phyloP scores from a whole-genome alignment of 257 asterid genomes.

The Lycium ferocissimum region DNA sequence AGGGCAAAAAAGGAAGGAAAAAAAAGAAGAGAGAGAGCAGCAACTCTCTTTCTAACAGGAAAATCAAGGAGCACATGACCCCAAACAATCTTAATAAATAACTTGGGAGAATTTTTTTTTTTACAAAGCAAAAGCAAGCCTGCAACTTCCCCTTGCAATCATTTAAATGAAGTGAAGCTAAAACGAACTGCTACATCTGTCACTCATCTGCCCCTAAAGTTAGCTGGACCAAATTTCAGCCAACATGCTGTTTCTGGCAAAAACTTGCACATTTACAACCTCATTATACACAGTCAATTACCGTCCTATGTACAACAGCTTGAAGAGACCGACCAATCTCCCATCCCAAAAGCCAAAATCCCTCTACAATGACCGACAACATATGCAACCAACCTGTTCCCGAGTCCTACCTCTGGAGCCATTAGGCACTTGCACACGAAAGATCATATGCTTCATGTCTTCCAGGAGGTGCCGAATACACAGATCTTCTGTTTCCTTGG shows the following conservation, averaged over 20 bases:
- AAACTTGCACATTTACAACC: slow-evolving; percentile 45
- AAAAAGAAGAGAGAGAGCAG: too few species aligned
- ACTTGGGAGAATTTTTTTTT: slow-evolving; percentile 26
- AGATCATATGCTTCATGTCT: slow-evolving; percentile 10
- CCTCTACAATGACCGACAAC: not conserved
- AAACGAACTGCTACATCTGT: slow-evolving; percentile 28
- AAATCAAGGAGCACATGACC: slow-evolving; percentile 21
- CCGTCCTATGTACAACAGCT: slow-evolving; percentile 43
- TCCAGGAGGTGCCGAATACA: not conserved
- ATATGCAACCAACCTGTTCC: slow-evolving; percentile 27
- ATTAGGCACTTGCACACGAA: slow-evolving; percentile 21
- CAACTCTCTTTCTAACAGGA: slow-evolving; percentile 9
- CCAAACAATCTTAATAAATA: slow-evolving; percentile 37
- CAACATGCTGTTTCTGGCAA: slow-evolving; percentile 31
- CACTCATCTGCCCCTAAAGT: slow-evolving; percentile 17
- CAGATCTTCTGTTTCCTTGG: slow-evolving; percentile 25
- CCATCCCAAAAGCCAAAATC: slow-evolving; percentile 30
- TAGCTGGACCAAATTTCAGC: slow-evolving; percentile 31
- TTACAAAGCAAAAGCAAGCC: slow-evolving; percentile 24
- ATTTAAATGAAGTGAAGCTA: slow-evolving; percentile 35
- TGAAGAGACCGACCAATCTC: slow-evolving; percentile 24
- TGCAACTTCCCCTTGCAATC: slow-evolving; percentile 27
- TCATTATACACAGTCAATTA: slow-evolving; percentile 29
- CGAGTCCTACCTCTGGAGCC: slow-evolving; percentile 26
- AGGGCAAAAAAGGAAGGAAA: not conserved